Conservation (phyloP, 345 rosid species). For the Populus ilicifolia region DNA sequence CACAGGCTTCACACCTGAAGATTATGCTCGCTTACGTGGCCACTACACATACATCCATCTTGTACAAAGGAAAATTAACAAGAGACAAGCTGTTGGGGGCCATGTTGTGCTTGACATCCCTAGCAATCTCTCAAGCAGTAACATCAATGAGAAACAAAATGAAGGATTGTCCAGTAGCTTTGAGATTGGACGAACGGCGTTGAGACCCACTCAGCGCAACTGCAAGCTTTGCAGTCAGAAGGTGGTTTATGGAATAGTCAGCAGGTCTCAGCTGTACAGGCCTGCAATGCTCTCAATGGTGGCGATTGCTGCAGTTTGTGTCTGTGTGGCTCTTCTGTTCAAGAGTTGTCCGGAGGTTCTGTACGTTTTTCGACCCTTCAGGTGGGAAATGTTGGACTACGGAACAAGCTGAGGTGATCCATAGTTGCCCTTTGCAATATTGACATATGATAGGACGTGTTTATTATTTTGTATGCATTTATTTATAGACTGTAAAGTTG, state of each 20-base stretch:
- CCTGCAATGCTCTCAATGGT: slow-evolving; percentile 98
- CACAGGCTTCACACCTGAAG: slow-evolving; percentile 95
- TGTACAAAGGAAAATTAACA: slow-evolving; percentile 73
- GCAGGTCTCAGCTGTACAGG: slow-evolving; percentile 67
- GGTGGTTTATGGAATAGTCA: slow-evolving; percentile 41
- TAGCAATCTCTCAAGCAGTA: slow-evolving; percentile 19
- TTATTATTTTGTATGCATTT: slow-evolving; percentile 23
- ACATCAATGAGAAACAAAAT: slow-evolving; percentile 39
- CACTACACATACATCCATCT: slow-evolving; percentile 92
- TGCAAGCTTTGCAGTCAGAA: slow-evolving; percentile 78
- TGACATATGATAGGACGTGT: slow-evolving; percentile 16
- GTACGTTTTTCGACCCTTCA: slow-evolving; percentile 84
- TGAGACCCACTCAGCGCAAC: slow-evolving; percentile 22
- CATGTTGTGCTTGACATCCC: slow-evolving; percentile 69
- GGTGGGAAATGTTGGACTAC: slow-evolving; percentile 89
- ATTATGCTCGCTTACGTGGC: slow-evolving; percentile 93
- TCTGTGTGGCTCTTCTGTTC: slow-evolving; percentile 92
- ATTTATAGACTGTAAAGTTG: slow-evolving; percentile 38
- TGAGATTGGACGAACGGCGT: slow-evolving; percentile 44
- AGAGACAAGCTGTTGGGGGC: slow-evolving; percentile 36
- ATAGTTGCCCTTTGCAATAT: slow-evolving; percentile 1
- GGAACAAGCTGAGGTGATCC: slow-evolving; percentile 61
- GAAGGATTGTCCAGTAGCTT: slow-evolving; percentile 40
- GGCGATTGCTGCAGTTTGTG: slow-evolving; percentile 94
- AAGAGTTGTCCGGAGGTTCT: slow-evolving; percentile 94